A percentile compares a stretch with the other conserved stretches of the same genome.
Evolutionary conservation across 176 grass and related monocot species (phyloP).

Genomic region (Oryza longistaminata): DNA sequence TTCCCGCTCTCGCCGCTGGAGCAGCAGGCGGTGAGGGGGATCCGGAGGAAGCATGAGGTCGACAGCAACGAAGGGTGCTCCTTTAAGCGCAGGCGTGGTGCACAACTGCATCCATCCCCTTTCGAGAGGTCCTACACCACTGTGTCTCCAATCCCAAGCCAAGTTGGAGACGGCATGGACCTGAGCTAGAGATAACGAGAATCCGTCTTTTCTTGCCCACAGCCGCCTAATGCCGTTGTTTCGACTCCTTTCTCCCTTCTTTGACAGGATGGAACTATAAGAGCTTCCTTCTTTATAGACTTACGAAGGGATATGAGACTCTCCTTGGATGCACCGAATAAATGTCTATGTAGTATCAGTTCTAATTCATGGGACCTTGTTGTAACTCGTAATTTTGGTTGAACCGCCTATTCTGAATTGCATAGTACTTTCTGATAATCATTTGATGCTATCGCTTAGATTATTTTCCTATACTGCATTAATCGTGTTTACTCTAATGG

Average conservation of each 20-base stretch:
- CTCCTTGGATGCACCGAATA: slow-evolving; percentile 58
- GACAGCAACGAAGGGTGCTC: slow-evolving; percentile 76
- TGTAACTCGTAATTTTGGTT: slow-evolving; percentile 65
- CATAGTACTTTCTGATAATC: slow-evolving; percentile 33
- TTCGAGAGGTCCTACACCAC: slow-evolving; percentile 85
- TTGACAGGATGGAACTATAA: slow-evolving; percentile 56
- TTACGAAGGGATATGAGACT: slow-evolving; percentile 64
- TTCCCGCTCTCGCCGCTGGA: slow-evolving; percentile 85
- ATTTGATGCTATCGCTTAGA: slow-evolving; percentile 2
- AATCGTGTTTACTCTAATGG: slow-evolving; percentile 25
- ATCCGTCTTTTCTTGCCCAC: slow-evolving; percentile 52
- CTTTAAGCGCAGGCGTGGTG: slow-evolving; percentile 85
- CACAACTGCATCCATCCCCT: slow-evolving; percentile 71
- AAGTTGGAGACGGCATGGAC: slow-evolving; percentile 97
- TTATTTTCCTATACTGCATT: not conserved
- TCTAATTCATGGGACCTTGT: slow-evolving; percentile 48
- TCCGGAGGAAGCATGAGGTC: slow-evolving; percentile 89
- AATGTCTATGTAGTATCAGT: slow-evolving; percentile 62
- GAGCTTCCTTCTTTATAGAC: slow-evolving; percentile 52
- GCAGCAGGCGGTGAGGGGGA: slow-evolving; percentile 82
- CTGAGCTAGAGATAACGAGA: slow-evolving; percentile 86
- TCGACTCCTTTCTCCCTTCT: slow-evolving; percentile 40
- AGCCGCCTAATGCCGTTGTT: slow-evolving; percentile 31
- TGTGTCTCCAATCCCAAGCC: slow-evolving; percentile 73
- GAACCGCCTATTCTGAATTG: slow-evolving; percentile 43